Percentiles rank a stretch among this genome's conserved stretches.
Evolutionary conservation across 176 grass and related monocot species (phyloP).

Genomic region (Paspalum notatum): DNA sequence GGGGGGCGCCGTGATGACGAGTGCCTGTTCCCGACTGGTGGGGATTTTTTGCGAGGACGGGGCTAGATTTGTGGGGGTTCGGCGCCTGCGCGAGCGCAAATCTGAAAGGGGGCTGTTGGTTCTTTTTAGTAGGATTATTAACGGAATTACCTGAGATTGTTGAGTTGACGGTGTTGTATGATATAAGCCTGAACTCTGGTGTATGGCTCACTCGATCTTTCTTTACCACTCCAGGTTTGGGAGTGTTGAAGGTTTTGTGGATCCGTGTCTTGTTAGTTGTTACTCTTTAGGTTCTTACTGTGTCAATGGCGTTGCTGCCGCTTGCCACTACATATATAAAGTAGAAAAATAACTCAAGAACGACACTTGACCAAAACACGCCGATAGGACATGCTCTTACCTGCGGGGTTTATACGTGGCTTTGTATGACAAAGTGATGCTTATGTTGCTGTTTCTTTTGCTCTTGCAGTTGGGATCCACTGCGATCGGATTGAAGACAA

Average conservation of each 20-base stretch:
- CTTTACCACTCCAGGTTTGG: conserved; percentile 1
- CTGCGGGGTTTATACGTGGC: not conserved
- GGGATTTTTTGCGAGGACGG: not conserved
- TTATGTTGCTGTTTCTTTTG: conserved; percentile 16
- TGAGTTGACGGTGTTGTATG: not conserved
- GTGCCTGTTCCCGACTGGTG: not conserved
- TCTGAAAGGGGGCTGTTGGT: not conserved
- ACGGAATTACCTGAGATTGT: not conserved
- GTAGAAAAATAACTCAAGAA: not conserved
- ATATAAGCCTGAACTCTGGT: not conserved
- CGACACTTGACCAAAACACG: not conserved
- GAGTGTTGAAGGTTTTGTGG: not conserved
- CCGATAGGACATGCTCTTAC: not conserved
- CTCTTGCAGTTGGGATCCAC: conserved; percentile 81
- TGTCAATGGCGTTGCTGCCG: not conserved
- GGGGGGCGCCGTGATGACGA: not conserved
- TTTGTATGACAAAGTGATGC: not conserved
- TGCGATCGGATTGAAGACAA: conserved; percentile 88
- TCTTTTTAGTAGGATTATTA: not conserved
- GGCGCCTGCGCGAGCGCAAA: not conserved
- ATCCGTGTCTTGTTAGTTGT: not conserved
- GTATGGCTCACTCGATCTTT: not conserved
- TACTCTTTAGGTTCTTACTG: not conserved
- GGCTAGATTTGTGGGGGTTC: conserved; percentile 12
- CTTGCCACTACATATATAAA: too few relatives aligned